Conservation (phyloP, 129 eudicot species). For the Lonicera japonica region DNA sequence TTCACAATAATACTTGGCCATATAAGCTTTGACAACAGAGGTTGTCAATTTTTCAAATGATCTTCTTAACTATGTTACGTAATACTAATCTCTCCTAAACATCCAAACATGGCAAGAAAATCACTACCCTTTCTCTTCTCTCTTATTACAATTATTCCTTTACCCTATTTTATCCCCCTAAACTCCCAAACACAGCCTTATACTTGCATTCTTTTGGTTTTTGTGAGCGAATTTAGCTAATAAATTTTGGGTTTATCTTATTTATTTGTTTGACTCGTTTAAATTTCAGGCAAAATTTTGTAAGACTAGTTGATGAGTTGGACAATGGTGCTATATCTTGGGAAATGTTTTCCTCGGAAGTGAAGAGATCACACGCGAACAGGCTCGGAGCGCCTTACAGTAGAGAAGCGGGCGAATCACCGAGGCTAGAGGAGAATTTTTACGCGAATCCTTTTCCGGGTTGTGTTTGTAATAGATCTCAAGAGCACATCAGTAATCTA, state of each 20-base stretch:
- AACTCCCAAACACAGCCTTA: too few relatives aligned
- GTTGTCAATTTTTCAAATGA: too few relatives aligned
- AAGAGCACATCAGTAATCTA: slow-evolving; percentile 18
- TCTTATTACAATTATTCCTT: too few relatives aligned
- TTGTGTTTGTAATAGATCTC: slow-evolving; percentile 48
- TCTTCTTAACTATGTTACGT: too few relatives aligned
- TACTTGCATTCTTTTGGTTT: too few relatives aligned
- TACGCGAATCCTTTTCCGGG: slow-evolving; percentile 93
- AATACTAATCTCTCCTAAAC: too few relatives aligned
- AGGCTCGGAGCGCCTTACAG: slow-evolving; percentile 62
- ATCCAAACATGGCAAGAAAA: too few relatives aligned
- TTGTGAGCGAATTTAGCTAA: background rate
- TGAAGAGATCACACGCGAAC: slow-evolving; percentile 44
- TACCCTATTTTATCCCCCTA: too few relatives aligned
- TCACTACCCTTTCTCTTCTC: too few relatives aligned
- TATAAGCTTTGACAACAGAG: too few relatives aligned
- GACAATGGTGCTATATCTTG: slow-evolving; percentile 65
- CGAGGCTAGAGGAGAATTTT: slow-evolving; percentile 72
- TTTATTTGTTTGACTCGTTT: background rate
- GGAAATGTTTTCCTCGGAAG: slow-evolving; percentile 58
- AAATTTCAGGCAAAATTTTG: slow-evolving; percentile 55
- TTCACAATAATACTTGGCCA: too few relatives aligned
- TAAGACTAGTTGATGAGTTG: slow-evolving; percentile 53
- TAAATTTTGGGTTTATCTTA: background rate
- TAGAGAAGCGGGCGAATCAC: slow-evolving; percentile 48